These are phyloP conservation scores for Pseudogymnoascus sp. DNA, from an alignment of 2,329 filamentous ascomycete genomes.

Conservation along the genomic window DNA sequence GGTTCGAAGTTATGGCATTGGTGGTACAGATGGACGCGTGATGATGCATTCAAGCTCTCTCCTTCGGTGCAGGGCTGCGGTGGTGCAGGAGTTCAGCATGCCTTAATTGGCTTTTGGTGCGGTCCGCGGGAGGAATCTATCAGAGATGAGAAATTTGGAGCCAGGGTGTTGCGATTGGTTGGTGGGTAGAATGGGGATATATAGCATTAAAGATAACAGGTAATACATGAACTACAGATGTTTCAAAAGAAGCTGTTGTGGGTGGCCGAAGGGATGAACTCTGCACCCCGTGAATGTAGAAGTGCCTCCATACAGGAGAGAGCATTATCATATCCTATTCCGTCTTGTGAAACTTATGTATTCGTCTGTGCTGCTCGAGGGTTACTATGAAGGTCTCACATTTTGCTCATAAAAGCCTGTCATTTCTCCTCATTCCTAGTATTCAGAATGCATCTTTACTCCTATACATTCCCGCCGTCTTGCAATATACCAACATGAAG, in stretches of 20 bases:
- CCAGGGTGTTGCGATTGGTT: background rate
- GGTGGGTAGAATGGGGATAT: background rate
- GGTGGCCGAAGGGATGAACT: background rate
- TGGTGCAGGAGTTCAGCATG: background rate
- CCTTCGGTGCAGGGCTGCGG: background rate
- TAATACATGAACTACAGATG: background rate
- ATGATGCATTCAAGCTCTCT: background rate
- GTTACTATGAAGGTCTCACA: background rate
- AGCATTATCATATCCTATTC: background rate
- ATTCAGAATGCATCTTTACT: too few species aligned
- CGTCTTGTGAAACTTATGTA: background rate
- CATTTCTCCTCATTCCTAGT: too few species aligned
- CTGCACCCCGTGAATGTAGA: background rate
- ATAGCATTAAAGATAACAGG: background rate
- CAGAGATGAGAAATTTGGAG: background rate
- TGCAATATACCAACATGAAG: background rate
- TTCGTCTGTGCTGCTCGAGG: background rate
- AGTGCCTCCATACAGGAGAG: background rate
- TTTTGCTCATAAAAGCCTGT: too few species aligned
- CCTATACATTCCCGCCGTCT: background rate
- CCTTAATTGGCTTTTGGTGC: background rate
- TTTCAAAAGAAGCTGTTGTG: background rate
- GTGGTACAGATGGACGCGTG: background rate
- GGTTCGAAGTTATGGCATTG: background rate
- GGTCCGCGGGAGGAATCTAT: background rate